These are phyloP conservation scores for Sphagnurus paluster DNA, from an alignment of 1,284 basidiomycete genomes.

Conservation along the genomic window DNA sequence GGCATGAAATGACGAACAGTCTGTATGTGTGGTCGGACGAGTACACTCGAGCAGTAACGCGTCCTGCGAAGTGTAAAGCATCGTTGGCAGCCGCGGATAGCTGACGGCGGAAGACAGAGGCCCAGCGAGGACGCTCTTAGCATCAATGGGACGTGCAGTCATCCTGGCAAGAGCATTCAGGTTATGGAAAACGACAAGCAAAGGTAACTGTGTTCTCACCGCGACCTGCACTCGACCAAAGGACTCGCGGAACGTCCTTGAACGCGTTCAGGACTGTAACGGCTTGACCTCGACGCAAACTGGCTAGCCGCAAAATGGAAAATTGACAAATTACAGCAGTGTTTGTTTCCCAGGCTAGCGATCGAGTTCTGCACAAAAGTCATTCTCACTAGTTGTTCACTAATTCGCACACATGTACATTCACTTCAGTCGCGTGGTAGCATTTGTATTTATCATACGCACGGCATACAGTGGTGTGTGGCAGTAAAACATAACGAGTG, in stretches of 20 bases:
- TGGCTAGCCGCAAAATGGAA: slow-evolving; percentile 8
- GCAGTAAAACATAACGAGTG: slow-evolving; percentile 19
- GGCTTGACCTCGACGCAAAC: slow-evolving; percentile 4
- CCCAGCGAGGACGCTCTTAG: slow-evolving; percentile 76
- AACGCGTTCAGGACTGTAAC: slow-evolving; percentile 26
- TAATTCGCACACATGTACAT: slow-evolving; percentile 2
- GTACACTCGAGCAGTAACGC: slow-evolving; percentile 8
- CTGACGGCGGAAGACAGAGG: slow-evolving; percentile 43
- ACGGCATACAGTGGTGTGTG: slow-evolving; percentile 18
- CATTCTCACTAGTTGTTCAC: not conserved
- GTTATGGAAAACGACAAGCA: slow-evolving; percentile 5
- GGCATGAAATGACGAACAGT: not conserved
- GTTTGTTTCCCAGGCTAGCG: slow-evolving; percentile 17
- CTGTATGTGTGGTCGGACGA: slow-evolving; percentile 6
- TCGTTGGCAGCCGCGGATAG: slow-evolving; percentile 26
- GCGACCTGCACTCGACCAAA: slow-evolving; percentile 44
- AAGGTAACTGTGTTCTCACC: slow-evolving; percentile 37
- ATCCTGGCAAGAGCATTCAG: slow-evolving; percentile 47
- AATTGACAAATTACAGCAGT: slow-evolving; percentile 8
- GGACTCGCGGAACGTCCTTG: slow-evolving; percentile 30
- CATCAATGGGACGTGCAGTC: slow-evolving; percentile 75
- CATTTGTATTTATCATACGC: slow-evolving; percentile 17
- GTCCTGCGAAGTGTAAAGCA: slow-evolving; percentile 16
- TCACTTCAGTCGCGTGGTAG: slow-evolving; percentile 7
- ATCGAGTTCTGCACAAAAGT: slow-evolving; percentile 7